A percentile compares a stretch with the other conserved stretches of the same genome.
phyloP scores from a whole-genome alignment of 2,329 filamentous ascomycete genomes.

The Cladophialophora exuberans region DNA sequence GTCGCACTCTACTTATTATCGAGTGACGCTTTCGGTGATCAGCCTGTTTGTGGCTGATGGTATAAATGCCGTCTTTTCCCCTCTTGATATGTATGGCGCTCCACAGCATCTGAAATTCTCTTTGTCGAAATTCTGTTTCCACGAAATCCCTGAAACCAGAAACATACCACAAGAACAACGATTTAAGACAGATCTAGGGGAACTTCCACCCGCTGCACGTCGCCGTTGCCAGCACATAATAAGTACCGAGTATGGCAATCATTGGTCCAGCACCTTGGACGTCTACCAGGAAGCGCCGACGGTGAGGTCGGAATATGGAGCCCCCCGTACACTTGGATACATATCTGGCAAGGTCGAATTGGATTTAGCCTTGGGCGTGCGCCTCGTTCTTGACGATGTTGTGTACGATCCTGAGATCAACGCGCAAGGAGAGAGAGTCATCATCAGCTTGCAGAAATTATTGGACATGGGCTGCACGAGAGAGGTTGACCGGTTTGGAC shows the following conservation, averaged over 20 bases:
- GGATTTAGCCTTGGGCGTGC: neutral
- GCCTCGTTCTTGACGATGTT: conserved; percentile 4
- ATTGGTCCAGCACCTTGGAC: conserved; percentile 1
- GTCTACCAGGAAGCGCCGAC: too few species aligned
- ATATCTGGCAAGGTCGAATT: neutral
- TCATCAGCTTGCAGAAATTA: neutral
- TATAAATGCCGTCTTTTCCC: too few species aligned
- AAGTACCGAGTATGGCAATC: neutral
- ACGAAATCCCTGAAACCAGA: too few species aligned
- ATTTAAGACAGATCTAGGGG: too few species aligned
- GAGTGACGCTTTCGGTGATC: too few species aligned
- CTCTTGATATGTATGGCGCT: too few species aligned
- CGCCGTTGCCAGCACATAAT: neutral
- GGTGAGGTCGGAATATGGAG: neutral
- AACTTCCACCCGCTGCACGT: neutral
- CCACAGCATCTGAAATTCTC: too few species aligned
- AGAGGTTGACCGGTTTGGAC: neutral
- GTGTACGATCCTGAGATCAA: neutral
- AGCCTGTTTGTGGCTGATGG: too few species aligned
- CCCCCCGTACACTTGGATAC: neutral
- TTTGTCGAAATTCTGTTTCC: too few species aligned
- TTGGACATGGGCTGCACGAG: neutral
- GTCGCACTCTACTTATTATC: too few species aligned
- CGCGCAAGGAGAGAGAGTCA: neutral
- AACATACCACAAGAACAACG: too few species aligned